phyloP scores from a whole-genome alignment of 1,284 basidiomycete species.

The Veloporphyrellus conicus region DNA sequence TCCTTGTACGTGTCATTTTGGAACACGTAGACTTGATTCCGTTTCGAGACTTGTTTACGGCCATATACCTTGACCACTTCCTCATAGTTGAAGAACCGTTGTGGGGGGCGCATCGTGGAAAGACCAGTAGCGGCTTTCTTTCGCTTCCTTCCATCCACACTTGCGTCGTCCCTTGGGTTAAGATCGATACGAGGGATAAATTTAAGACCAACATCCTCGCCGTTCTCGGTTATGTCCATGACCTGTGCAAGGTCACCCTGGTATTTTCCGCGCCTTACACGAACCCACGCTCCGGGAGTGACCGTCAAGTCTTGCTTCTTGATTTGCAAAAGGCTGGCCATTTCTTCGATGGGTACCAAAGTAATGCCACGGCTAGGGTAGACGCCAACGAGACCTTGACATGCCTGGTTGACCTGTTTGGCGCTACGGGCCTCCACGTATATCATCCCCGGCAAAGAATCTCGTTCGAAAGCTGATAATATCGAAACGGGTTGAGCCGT shows the following conservation, averaged over 20 bases:
- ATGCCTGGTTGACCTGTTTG: slow-evolving; percentile 81
- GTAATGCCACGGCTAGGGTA: slow-evolving; percentile 78
- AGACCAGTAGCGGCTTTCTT: slow-evolving; percentile 56
- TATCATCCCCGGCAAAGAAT: slow-evolving; percentile 92
- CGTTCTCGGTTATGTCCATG: slow-evolving; percentile 88
- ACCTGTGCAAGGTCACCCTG: slow-evolving; percentile 94
- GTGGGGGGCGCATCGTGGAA: slow-evolving; percentile 75
- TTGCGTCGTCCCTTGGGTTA: slow-evolving; percentile 77
- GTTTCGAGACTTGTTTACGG: slow-evolving; percentile 67
- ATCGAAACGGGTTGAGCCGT: slow-evolving; percentile 78
- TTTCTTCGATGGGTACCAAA: slow-evolving; percentile 96
- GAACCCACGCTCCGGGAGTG: slow-evolving; percentile 89
- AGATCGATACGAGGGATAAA: slow-evolving; percentile 97
- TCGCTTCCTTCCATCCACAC: slow-evolving; percentile 64
- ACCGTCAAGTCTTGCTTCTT: slow-evolving; percentile 91
- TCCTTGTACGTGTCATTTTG: slow-evolving; percentile 91
- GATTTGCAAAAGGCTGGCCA: slow-evolving; percentile 94
- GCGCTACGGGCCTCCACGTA: slow-evolving; percentile 92
- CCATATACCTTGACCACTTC: slow-evolving; percentile 89
- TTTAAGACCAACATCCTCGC: slow-evolving; percentile 89
- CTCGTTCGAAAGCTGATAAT: slow-evolving; percentile 90
- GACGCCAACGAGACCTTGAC: slow-evolving; percentile 88
- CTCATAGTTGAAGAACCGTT: slow-evolving; percentile 91
- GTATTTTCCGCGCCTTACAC: slow-evolving; percentile 92
- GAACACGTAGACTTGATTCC: slow-evolving; percentile 77